phyloP scores from a whole-genome alignment of 2,329 filamentous ascomycete genomes.

The Zopfia rhizophila region DNA sequence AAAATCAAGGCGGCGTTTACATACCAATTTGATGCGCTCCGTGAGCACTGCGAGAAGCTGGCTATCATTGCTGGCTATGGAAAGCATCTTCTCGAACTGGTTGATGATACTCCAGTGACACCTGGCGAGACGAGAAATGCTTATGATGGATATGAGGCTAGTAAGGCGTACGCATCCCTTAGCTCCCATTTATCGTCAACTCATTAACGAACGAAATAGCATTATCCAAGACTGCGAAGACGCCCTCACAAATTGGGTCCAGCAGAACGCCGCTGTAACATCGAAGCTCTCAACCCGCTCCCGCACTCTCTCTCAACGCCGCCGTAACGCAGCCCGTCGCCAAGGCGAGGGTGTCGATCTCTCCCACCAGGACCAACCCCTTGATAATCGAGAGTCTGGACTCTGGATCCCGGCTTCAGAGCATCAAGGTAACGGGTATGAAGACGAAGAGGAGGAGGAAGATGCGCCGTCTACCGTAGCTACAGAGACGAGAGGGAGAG shows the following conservation, averaged over 20 bases:
- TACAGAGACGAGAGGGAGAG: constrained; percentile 58
- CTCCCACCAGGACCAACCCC: constrained; percentile 81
- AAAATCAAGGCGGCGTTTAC: constrained; percentile 99
- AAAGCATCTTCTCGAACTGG: constrained; percentile 96
- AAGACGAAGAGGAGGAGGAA: constrained; percentile 73
- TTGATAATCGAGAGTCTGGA: constrained; percentile 77
- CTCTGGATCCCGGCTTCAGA: constrained; percentile 81
- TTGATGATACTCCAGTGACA: constrained; percentile 96
- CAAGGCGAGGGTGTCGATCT: constrained; percentile 81
- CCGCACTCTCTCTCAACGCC: constrained; percentile 86
- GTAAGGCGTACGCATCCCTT: constrained; percentile 74
- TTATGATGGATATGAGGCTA: constrained; percentile 98
- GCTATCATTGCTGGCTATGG: constrained; percentile 98
- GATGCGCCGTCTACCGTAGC: constrained; percentile 58
- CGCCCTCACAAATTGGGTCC: constrained; percentile 95
- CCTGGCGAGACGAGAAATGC: constrained; percentile 95
- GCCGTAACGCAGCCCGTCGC: constrained; percentile 70
- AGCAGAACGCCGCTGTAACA: constrained; percentile 86
- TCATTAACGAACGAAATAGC: constrained; percentile 54
- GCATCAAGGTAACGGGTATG: constrained; percentile 70
- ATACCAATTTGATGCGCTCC: constrained; percentile 97
- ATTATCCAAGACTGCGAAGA: constrained; percentile 99
- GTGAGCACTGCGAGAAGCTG: constrained; percentile 97
- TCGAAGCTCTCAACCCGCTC: constrained; percentile 88
- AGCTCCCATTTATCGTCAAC: constrained; percentile 5